Evolutionary conservation across 371 early-diverging fungal species (phyloP), one percentile per base, ranked within the genome.

Genomic region (Actinomucor elegans): DNA sequence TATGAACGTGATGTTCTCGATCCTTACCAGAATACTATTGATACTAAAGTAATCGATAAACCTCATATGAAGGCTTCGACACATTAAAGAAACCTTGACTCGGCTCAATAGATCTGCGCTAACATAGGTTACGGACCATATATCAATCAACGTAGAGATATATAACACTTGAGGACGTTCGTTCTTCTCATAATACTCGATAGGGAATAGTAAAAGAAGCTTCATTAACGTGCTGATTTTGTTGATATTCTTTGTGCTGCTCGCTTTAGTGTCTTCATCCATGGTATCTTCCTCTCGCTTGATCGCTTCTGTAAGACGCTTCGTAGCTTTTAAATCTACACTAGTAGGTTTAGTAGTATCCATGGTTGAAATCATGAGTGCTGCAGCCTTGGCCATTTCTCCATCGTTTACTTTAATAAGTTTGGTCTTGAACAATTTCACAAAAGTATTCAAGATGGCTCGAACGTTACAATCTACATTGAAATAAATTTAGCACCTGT

Each of bases 141-240:
- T 55, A 32, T 83, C 83, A n/a, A 77, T 26, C 12, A 77, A 48
- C 0, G 70, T 67, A 57, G 68, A 59, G 17, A 77, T 47, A 28
- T 62, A 52, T 26, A 83, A 29, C 9, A 67, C 49, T 9, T 71
- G 60, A 23, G 73, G 60, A 23, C 81, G 72, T 21, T 83, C 69
- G 14, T 54, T 56, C 54, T 74, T 78, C 43, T 71, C 73, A 54
- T 68, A 81, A 40, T 77, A 81, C 38, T 81, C 84, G 40, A 68
- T 65, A 1, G 84, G 84, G 48, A 83, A 74, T 2, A 81, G 56
- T 32, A 75, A 69, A 24, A 73, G 48, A 10, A 70, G 38, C 9
- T 64, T 62, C 34, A 75, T 10, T 4, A 61, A 47, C 1, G 33
- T 40, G 15, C 40, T 44, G 12, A 69, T 41, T 8, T 64, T 42